These are phyloP conservation scores for Tylopilus felleus DNA, from an alignment of 768 basidiomycete genomes.

Conservation along the genomic window DNA sequence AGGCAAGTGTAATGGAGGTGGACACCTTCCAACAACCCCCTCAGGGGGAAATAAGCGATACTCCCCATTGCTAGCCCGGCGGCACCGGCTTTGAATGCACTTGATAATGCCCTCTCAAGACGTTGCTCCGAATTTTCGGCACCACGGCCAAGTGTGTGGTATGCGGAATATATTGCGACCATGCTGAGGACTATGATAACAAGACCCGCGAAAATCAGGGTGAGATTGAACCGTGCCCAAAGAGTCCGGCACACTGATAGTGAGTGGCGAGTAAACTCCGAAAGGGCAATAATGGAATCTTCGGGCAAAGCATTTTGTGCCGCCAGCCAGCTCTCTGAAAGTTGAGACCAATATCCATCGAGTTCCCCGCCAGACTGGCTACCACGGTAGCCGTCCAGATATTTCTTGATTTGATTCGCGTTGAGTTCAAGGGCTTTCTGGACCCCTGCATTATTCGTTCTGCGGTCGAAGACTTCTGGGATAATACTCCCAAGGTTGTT, in stretches of 20 bases:
- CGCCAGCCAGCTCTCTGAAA: slow-evolving; percentile 47
- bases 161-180: slow-evolving; percentile 54
- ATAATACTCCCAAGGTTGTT: slow-evolving; percentile 92
- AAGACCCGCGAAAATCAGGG: slow-evolving; percentile 74
- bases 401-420: slow-evolving; percentile 68
- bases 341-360: slow-evolving; percentile 53
- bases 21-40: slow-evolving; percentile 42
- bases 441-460: slow-evolving; percentile 36
- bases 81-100: slow-evolving; percentile 34
- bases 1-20: slow-evolving; percentile 48
- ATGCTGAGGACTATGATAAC: slow-evolving; percentile 54
- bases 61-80: slow-evolving; percentile 38
- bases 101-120: slow-evolving; percentile 33
- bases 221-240: slow-evolving; percentile 92
- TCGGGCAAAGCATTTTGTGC: slow-evolving; percentile 26
- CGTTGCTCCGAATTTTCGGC: slow-evolving; percentile 42
- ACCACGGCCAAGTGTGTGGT: slow-evolving; percentile 42
- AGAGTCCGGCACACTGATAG: slow-evolving; percentile 68
- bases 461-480: slow-evolving; percentile 82
- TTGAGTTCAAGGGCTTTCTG: slow-evolving; percentile 66
- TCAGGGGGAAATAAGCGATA: slow-evolving; percentile 31
- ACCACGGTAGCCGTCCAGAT: slow-evolving; percentile 72
- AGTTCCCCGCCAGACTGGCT: slow-evolving; percentile 73
- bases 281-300: slow-evolving; percentile 12
- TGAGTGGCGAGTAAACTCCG: slow-evolving; percentile 34